Conservation (phyloP, 2,329 filamentous ascomycete genomes). For the Coniochaeta sp. region DNA sequence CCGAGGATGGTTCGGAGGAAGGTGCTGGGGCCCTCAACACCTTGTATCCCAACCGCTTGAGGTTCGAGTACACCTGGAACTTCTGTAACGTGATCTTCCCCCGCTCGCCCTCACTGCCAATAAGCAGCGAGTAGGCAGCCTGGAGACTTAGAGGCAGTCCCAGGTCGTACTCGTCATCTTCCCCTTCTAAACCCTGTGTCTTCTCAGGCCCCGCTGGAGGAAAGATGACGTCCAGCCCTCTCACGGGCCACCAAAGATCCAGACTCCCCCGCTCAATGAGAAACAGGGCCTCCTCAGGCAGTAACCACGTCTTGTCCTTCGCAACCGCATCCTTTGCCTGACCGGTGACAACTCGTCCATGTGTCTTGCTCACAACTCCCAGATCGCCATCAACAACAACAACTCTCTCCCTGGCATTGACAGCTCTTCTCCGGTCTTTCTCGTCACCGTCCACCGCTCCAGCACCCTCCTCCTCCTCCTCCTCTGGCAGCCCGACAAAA, state of each 20-base stretch:
- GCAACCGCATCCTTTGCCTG: conserved; percentile 46
- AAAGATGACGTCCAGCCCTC: conserved; percentile 41
- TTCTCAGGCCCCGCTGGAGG: conserved; percentile 19
- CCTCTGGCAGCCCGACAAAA: conserved; percentile 28
- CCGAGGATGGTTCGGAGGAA: background rate
- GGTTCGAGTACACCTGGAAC: conserved; percentile 79
- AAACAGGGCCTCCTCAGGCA: conserved; percentile 89
- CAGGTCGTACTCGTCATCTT: conserved; percentile 44
- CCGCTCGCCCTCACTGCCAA: conserved; percentile 59
- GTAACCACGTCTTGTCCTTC: conserved; percentile 65
- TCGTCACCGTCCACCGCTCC: conserved; percentile 4
- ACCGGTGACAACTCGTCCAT: conserved; percentile 58
- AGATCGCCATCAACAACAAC: conserved; percentile 64
- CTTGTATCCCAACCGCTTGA: conserved; percentile 78
- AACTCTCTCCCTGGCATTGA: conserved; percentile 37
- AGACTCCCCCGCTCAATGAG: conserved; percentile 80
- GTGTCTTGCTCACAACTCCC: conserved; percentile 57
- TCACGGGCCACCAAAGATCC: conserved; percentile 75
- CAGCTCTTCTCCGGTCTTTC: conserved; percentile 10
- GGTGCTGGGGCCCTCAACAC: conserved; percentile 58
- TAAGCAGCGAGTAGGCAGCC: conserved; percentile 78
- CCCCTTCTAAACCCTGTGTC: conserved; percentile 10
- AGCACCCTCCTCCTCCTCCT: conserved; percentile 16
- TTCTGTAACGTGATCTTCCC: conserved; percentile 64
- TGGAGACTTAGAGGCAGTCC: conserved; percentile 85